Evolutionary conservation across 768 basidiomycete genomes (phyloP), one percentile per base, ranked within the genome.

Genomic region (Porpolomopsis calyptriformis): DNA sequence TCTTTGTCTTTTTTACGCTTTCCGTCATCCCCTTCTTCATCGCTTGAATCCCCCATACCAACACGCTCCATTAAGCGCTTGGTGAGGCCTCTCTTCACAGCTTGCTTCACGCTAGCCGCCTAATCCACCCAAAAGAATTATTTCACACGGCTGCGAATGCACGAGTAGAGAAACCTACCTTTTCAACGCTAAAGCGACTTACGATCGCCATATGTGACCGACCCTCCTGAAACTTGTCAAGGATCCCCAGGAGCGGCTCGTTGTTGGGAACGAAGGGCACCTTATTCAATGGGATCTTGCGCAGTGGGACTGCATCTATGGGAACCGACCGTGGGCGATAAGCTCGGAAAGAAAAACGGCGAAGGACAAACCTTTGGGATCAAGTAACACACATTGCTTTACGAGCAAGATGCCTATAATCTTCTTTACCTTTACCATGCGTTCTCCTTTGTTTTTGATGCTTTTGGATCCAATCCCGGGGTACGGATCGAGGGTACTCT

Each of bases 181-280:
- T 82, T 48, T 82, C 78, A 10, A 72, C 72, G 43, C 79, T 83
- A 53, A 85, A 77, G 37, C 86, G 77, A 50, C 80, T 80, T 44
- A 92, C 87, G 53, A 93, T 85, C 18, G 90, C 90, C 77, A 94
- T 92, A 59, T 94, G 90, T 34, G 84, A 87, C 24, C 87, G 73
- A 3, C 88, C 90, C 57, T 90, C 88, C 60, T 92, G 89, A 61
- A 93, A 93, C 49, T 72, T 82, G 60, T 92, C 89, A 25, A 93
- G 70, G 50, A 91, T 86, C 20, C 84, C 80, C 11, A 92, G 73
- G 1, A 94, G 68, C 19, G 89, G 76, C 61, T 90, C 86, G 54
- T 93, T 89, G 36, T 80, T 82, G 2, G 89, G 85, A 2, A 93
- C 85, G 44, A 84, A 85, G 0, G 82, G 85, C 4, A 92, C 85